Evolutionary conservation across 2,329 filamentous ascomycete species (phyloP).

Genomic region (Arthroderma sp.): DNA sequence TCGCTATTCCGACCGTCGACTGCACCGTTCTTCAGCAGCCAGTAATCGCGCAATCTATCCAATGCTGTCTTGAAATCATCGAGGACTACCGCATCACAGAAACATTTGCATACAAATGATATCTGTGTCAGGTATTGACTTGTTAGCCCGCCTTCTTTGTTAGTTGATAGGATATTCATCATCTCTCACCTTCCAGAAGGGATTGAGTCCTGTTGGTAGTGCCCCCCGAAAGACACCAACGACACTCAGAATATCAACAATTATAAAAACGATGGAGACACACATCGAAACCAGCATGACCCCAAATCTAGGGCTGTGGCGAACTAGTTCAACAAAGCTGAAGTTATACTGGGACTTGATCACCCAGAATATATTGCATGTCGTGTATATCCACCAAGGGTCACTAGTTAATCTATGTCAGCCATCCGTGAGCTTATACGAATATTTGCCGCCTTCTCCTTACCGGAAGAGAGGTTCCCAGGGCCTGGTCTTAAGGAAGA

Average conservation of each 20-base stretch:
- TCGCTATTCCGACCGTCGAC: conserved; percentile 10
- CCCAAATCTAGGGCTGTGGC: conserved; percentile 52
- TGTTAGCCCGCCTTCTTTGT: background rate
- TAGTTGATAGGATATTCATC: background rate
- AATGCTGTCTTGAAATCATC: conserved; percentile 56
- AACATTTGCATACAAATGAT: conserved; percentile 53
- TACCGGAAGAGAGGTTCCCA: conserved; percentile 50
- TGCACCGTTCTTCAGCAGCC: conserved; percentile 22
- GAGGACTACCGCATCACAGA: conserved; percentile 54
- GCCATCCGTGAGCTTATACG: background rate
- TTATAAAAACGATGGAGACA: conserved; percentile 48
- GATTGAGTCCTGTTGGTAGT: conserved; percentile 47
- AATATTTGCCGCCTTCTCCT: conserved; percentile 7
- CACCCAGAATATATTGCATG: conserved; percentile 48
- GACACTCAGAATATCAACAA: conserved; percentile 50
- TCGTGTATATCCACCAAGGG: conserved; percentile 58
- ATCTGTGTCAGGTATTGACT: conserved; percentile 22
- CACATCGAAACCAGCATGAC: conserved; percentile 51
- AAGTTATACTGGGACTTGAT: conserved; percentile 53
- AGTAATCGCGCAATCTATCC: conserved; percentile 28
- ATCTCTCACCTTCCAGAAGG: conserved; percentile 46
- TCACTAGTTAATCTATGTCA: conserved; percentile 32
- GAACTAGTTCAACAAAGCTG: conserved; percentile 44
- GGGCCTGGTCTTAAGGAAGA: conserved; percentile 46
- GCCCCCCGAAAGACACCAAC: conserved; percentile 36